Percentiles rank a stretch among this genome's conserved stretches.
Evolutionary conservation across 2,329 filamentous ascomycete genomes (phyloP).

Genomic region (Beauveria brongniartii): DNA sequence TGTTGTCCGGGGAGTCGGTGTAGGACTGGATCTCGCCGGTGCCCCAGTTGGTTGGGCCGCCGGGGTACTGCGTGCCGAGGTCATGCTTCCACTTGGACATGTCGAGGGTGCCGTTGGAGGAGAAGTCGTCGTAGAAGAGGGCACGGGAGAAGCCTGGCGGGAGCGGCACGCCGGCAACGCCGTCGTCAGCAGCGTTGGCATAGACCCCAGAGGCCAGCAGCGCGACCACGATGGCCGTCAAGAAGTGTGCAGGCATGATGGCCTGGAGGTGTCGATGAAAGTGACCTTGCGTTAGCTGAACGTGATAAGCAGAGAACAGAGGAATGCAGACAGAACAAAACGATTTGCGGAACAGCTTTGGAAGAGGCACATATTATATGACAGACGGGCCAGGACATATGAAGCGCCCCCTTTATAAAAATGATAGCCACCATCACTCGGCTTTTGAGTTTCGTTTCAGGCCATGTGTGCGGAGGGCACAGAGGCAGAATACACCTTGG

Average conservation of each 20-base stretch:
- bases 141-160: conserved; percentile 16
- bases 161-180: background rate
- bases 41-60: conserved; percentile 39
- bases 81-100: conserved; percentile 34
- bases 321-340: background rate
- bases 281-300: background rate
- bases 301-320: background rate
- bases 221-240: background rate
- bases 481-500: background rate
- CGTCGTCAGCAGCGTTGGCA: background rate
- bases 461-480: background rate
- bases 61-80: conserved; percentile 37
- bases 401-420: background rate
- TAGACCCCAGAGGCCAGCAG: background rate
- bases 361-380: background rate
- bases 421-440: background rate
- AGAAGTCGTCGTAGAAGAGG: conserved; percentile 24
- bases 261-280: background rate
- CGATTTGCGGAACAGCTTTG: background rate
- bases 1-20: conserved; percentile 31
- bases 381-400: no score
- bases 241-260: background rate
- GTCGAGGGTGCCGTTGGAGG: conserved; percentile 19
- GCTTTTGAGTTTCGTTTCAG: conserved; percentile 2
- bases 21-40: conserved; percentile 41